Evolutionary conservation across 1,139 yeast genomes (phyloP), one percentile per base, ranked within the genome.

Genomic region (Magnusiomyces suaveolens): DNA sequence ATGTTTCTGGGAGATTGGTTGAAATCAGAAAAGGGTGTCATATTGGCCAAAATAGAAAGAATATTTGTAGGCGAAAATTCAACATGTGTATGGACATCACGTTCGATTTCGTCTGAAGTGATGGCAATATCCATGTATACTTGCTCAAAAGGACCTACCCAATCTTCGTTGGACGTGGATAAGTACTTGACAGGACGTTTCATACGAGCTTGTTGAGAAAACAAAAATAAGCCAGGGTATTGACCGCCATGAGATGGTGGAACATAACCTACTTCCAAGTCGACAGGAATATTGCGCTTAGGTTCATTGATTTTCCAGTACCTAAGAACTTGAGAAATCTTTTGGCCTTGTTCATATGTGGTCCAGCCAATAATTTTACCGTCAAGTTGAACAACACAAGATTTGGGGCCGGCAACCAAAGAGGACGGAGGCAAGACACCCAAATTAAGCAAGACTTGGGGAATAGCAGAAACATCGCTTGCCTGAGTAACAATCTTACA

Each of bases 1-100:
- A 94, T 92, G 71, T 92, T 92, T 82, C 99, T 86, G 66, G 99
- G 99, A 39, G 97, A 89, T 76, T 92, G 99, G 72, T 92, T 92
- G 75, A 92, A 94, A 72, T 92, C 98, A 1, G 97, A 90, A 69
- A 88, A 92, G 62, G 98, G 98, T 0, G 98, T 92, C 75, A 92
- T 77, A 72, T 92, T 92, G 60, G 97, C 97, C 71, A 92, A 77
- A 63, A 92, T 92, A 21, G 97, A 88, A 63, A 92, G 76, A 57
- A 92, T 88, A 69, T 92, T 89, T 1, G 98, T 92, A 63, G 98
- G 98, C 1, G 95, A 78, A 69, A 80, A 88, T 72, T 92, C 99
- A 60, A 90, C 97, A 69, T 92, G 98, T 16, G 89, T 78, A 69
- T 94, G 98, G 53, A 83, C 75, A 63, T 87, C 80, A 60, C 76